Conservation (phyloP, 768 basidiomycete species). For the Lentinula lateritia region DNA sequence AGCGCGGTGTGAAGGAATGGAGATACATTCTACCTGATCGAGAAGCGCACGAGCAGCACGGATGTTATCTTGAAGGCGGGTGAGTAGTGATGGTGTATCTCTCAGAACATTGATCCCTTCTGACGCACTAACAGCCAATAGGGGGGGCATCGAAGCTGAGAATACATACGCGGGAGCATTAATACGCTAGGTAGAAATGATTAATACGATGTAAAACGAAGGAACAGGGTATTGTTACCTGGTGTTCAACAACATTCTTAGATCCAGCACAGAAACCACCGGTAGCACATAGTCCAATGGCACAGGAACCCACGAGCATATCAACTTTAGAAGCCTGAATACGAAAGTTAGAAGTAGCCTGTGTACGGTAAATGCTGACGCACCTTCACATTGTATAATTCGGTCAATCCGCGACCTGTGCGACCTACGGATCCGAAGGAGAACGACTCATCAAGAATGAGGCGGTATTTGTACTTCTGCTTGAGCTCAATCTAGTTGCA, state of each 20-base stretch:
- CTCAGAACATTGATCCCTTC: conserved; percentile 80
- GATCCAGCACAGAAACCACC: conserved; percentile 98
- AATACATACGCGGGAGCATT: conserved; percentile 95
- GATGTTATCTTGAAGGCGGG: conserved; percentile 76
- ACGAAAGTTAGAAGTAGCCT: not conserved
- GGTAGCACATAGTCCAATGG: conserved; percentile 73
- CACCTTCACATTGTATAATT: conserved; percentile 90
- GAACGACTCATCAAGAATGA: conserved; percentile 90
- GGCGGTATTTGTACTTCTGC: conserved; percentile 89
- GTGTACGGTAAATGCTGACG: conserved; percentile 17
- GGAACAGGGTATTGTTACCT: conserved; percentile 37
- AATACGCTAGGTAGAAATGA: conserved; percentile 58
- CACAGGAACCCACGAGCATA: conserved; percentile 89
- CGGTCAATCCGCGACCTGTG: conserved; percentile 92
- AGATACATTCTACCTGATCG: conserved; percentile 75
- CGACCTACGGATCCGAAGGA: conserved; percentile 92
- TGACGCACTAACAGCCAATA: conserved; percentile 83
- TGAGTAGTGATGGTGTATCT: conserved; percentile 69
- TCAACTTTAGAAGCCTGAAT: conserved; percentile 81
- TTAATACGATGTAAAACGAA: not conserved
- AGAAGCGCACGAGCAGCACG: conserved; percentile 73
- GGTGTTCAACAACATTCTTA: conserved; percentile 77
- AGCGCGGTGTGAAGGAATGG: conserved; percentile 78
- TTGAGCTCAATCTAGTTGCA: conserved; percentile 81
- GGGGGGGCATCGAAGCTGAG: conserved; percentile 89